Evolutionary conservation across 2,329 filamentous ascomycete species (phyloP).

Genomic region (Talaromyces sp.): DNA sequence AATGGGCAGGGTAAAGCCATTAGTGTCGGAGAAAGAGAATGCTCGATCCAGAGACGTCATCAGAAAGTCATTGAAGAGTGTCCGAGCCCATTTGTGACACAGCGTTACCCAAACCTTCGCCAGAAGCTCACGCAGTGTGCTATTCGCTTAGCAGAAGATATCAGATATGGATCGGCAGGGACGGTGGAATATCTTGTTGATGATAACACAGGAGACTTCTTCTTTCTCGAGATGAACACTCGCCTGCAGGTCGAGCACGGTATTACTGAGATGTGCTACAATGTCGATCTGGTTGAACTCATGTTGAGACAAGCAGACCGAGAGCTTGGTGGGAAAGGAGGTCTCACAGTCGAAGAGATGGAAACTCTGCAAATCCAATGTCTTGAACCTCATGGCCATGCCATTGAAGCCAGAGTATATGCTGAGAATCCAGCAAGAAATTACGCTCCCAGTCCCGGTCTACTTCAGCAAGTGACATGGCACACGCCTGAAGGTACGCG

Average conservation of each 20-base stretch:
- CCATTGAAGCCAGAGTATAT: constrained; percentile 55
- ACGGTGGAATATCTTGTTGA: constrained; percentile 91
- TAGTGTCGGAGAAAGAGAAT: constrained; percentile 83
- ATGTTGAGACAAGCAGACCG: constrained; percentile 57
- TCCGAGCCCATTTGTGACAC: constrained; percentile 64
- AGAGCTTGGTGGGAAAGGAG: constrained; percentile 46
- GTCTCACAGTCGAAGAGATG: constrained; percentile 29
- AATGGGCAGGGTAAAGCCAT: constrained; percentile 76
- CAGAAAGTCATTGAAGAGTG: constrained; percentile 92
- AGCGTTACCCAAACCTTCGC: constrained; percentile 46
- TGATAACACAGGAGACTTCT: constrained; percentile 75
- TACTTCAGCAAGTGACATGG: constrained; percentile 57
- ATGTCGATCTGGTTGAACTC: constrained; percentile 53
- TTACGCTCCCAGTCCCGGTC: constrained; percentile 59
- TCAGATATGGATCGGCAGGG: constrained; percentile 75
- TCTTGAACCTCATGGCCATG: constrained; percentile 21
- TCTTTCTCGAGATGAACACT: constrained; percentile 60
- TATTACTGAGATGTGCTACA: constrained; percentile 56
- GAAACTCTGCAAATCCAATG: constrained; percentile 18
- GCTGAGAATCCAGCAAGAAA: constrained; percentile 58
- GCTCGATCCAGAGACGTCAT: constrained; percentile 79
- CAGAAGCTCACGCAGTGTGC: constrained; percentile 64
- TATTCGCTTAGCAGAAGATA: constrained; percentile 59
- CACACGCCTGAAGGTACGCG: constrained; percentile 48
- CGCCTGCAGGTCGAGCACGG: constrained; percentile 58